Evolutionary conservation across 495 filamentous ascomycete genomes (phyloP), one percentile per base, ranked within the genome.

Genomic region (Xanthoparmelia taractica): DNA sequence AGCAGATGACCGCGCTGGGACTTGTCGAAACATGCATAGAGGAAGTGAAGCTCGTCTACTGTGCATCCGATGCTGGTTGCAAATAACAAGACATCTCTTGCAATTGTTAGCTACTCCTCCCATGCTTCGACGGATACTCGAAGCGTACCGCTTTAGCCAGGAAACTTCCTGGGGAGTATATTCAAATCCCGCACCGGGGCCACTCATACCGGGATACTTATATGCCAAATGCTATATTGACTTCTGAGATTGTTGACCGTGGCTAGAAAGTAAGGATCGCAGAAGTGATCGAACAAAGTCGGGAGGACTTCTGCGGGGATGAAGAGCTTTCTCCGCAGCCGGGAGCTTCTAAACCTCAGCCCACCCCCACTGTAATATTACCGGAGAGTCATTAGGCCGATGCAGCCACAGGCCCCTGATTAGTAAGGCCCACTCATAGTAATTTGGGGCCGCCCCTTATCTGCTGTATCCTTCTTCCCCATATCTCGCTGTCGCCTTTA

Each of bases 11-110:
- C 18, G 34, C 61, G 60, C 41, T 65, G 37, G 65, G 61, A 37
- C 23, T 15, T 38, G 31, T 41, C 23, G 33, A 38, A 34, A 68
- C 82, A 41, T 78, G 92, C 90, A 65, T 91, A 96, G 74, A 95
- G 85, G 72, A 95, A 96, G 68, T 95, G 91, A 67, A 96, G 81
- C 78, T 96, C 91, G 62, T 96, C 85, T n/a, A 80, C 79, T 57
- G 85, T 92, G 72, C 82, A 84, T 23, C 92, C 91, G 70, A 96
- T 92, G 75, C 86, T 90, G 74, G 90, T 87, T 41, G 91, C 91
- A 72, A 96, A 96, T 34, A 96, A 83, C 67, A 96, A 78, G 31
- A 85, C 82, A 78, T 96, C 91, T 45, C 64, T 65, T 61, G 29
- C 25, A 40, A 33, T 18, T 31, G 31, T 65, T 38, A 65, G 64